phyloP scores from a whole-genome alignment of 23 red algal genomes.

The Gracilariopsis chorda region DNA sequence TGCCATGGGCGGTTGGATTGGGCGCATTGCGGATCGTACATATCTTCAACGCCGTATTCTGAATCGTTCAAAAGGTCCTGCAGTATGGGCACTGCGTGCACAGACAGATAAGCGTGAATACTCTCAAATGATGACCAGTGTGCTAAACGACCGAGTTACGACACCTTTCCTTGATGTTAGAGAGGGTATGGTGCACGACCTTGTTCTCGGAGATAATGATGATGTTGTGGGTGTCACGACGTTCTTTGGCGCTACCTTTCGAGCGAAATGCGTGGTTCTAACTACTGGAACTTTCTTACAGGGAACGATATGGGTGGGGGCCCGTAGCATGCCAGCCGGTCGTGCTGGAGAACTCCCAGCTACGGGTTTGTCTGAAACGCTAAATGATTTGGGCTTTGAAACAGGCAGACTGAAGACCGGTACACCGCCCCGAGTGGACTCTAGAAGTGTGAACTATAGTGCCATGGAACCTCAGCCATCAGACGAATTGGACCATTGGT shows the following conservation, averaged over 20 bases:
- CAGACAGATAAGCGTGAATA: slow-evolving; percentile 99
- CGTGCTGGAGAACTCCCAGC: slow-evolving; percentile 87
- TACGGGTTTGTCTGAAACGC: slow-evolving; percentile 88
- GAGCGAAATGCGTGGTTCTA: slow-evolving; percentile 76
- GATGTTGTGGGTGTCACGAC: slow-evolving; percentile 82
- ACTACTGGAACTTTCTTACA: slow-evolving; percentile 96
- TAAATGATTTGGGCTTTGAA: slow-evolving; percentile 85
- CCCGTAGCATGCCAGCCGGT: slow-evolving; percentile 92
- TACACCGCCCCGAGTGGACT: slow-evolving; percentile 91
- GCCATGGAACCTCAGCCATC: slow-evolving; percentile 88
- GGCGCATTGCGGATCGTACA: slow-evolving; percentile 87
- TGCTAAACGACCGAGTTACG: slow-evolving; percentile 55
- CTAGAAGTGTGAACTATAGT: slow-evolving; percentile 76
- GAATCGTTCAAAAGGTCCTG: slow-evolving; percentile 95
- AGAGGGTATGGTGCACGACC: slow-evolving; percentile 98
- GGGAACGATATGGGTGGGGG: slow-evolving; percentile 98
- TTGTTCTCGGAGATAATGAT: slow-evolving; percentile 75
- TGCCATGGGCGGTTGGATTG: slow-evolving; percentile 96
- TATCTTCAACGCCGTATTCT: slow-evolving; percentile 97
- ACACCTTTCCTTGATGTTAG: slow-evolving; percentile 69
- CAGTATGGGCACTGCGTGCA: slow-evolving; percentile 95
- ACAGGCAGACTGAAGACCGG: slow-evolving; percentile 96
- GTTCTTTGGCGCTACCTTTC: slow-evolving; percentile 83
- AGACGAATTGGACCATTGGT: slow-evolving; percentile 96
- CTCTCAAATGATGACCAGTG: slow-evolving; percentile 83